Percentiles rank a stretch among this genome's conserved stretches.
These are phyloP conservation scores for Cladosporium austrohemisphaericum DNA, from an alignment of 2,329 filamentous ascomycete species.

Conservation along the genomic window DNA sequence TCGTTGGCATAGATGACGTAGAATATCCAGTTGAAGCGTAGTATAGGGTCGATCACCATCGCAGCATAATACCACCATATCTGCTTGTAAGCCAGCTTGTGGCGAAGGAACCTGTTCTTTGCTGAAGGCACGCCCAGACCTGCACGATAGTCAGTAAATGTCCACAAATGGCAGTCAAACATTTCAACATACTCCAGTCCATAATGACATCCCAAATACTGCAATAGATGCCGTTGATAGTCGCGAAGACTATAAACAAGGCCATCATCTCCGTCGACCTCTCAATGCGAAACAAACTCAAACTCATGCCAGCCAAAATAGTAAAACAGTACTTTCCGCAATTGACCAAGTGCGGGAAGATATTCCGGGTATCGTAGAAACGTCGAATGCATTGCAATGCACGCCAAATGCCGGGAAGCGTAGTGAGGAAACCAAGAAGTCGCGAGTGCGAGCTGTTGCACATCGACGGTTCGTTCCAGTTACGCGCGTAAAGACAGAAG, in stretches of 20 bases:
- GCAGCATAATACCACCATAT: conserved; percentile 82
- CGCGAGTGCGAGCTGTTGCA: conserved; percentile 87
- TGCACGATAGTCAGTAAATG: conserved; percentile 7
- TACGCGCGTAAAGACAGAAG: conserved; percentile 83
- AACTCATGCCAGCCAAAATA: conserved; percentile 70
- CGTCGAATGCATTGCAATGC: conserved; percentile 85
- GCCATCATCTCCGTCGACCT: conserved; percentile 58
- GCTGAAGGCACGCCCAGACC: conserved; percentile 70
- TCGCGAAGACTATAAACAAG: conserved; percentile 74
- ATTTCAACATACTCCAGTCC: conserved; percentile 64
- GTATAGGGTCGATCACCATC: conserved; percentile 75
- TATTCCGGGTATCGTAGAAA: conserved; percentile 78
- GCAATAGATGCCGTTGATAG: conserved; percentile 78
- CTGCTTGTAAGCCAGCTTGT: conserved; percentile 67
- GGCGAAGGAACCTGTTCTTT: conserved; percentile 58
- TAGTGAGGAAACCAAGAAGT: conserved; percentile 77
- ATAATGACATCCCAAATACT: conserved; percentile 92
- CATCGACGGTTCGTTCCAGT: conserved; percentile 66
- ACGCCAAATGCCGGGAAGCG: conserved; percentile 84
- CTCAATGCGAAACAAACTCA: conserved; percentile 78
- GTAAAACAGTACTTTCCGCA: conserved; percentile 86
- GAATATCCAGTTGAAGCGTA: conserved; percentile 92
- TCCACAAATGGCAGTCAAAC: background rate
- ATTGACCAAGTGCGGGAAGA: conserved; percentile 90
- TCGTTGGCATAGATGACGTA: conserved; percentile 81